Base-by-base conservation (phyloP, 2,329 filamentous ascomycete species). In the Pseudocercospora cruenta region DNA sequence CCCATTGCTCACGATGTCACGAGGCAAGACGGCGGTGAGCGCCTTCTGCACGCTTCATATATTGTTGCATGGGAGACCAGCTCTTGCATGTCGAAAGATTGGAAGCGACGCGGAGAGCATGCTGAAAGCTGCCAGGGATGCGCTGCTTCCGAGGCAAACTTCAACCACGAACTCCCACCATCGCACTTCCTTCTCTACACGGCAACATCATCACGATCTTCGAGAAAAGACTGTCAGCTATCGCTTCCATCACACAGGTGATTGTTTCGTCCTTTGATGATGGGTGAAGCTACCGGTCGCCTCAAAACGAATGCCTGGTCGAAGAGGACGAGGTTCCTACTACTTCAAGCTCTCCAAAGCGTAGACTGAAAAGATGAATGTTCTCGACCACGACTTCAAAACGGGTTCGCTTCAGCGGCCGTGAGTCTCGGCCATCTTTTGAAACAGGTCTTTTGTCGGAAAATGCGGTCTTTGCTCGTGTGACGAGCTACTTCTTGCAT, bases 1-100 rank as follows among this genome's bases (percentile, higher is more conserved):
- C 19, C 49, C 59, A 53, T 60, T 8, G 59, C 28, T 54, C n/a
- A 58, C 19, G 9, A 26, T 54, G n/a, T 61, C 59, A 61, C 26
- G 31, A 21, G 26, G 22, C 28, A 16, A 58, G 8, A 33, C 31
- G 55, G 55, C 55, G 55, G 55, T 39, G 55, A 39, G 53, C 10
- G n/a, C 26, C 10, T 58, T 58, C 49, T 49, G 45, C 45, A 24
- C 19, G 16, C 47, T 24, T 24, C 47, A 24, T 26, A 24, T 51
- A 26, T 14, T 8, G 19, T 5, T 26, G 22, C 22, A 51, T 26
- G 1, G 22, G 22, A 22, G 21, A 51, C 22, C 19, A 9, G 22
- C 24, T 55, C 21, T 21, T 58, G 55, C 31, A 39, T 43, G 21
- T 7, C 28, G 16, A 39, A 58, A 12, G 7, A 39, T 22, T 43